Base-by-base conservation (phyloP, 768 basidiomycete species). In the Lentinus tigrinus region DNA sequence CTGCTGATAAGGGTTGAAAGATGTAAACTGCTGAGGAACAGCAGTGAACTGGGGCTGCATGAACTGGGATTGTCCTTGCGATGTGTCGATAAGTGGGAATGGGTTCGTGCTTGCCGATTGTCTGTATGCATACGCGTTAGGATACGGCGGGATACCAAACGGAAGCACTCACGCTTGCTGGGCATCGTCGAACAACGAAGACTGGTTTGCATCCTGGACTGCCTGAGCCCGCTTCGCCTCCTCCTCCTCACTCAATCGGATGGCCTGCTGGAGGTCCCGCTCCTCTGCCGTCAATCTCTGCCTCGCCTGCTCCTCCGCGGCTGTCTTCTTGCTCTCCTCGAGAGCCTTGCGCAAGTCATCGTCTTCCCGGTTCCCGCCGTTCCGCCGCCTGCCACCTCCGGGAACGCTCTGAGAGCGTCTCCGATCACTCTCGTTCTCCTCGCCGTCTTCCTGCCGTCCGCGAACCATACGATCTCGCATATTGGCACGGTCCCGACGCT, bases 391-490 rank as follows among this genome's bases (percentile, higher is more conserved):
- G 2, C 51, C 26, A 27, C 27, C 42, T 3, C 68, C 66, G 4
- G 66, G 60, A 8, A 60, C 48, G 42, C 65, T 63, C n/a, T 66
- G 70, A 42, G 72, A 74, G 31, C 78, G 69, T 56, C 77, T 69
- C 4, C 70, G 67, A 8, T 65, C 62, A 63, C 84, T 82, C 66
- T 85, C 84, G 54, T 84, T 77, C 28, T 74, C 77, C 60, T 73
- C 40, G 2, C 62, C 64, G 0, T 63, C 72, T 0, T 75, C 73
- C 27, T 73, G 74, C 0, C 78, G 70, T 13, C 87, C 88, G 43
- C 84, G 83, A 54, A 91, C 78, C 94, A 99, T 94, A 24, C 96
- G 85, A 77, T 98, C 94, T 31, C 94, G 85, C 97, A 99, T 98
- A 50, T 82, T 79, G 3, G 95, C 94, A 23, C 95, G 81, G 39